Percentiles rank a stretch among this genome's conserved stretches.
phyloP scores from a whole-genome alignment of 2,329 filamentous ascomycete genomes.

The Drechslerella dactyloides region DNA sequence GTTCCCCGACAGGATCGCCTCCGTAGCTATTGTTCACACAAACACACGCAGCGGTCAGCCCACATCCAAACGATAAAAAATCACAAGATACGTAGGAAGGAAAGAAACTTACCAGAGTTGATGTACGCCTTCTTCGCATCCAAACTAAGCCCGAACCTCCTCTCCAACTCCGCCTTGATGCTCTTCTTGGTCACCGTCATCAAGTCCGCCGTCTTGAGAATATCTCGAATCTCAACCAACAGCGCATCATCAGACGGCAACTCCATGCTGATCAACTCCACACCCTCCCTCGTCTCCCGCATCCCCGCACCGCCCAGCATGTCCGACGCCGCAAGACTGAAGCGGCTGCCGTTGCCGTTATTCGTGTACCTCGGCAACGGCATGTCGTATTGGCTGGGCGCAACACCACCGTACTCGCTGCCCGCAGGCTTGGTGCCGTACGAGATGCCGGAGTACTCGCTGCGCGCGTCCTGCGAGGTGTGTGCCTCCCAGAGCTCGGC shows the following conservation, averaged over 20 bases:
- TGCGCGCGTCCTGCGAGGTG: conserved; percentile 79
- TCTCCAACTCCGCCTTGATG: conserved; percentile 91
- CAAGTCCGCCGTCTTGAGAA: conserved; percentile 85
- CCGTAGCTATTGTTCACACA: conserved; percentile 67
- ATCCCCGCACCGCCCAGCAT: conserved; percentile 68
- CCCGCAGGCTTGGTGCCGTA: conserved; percentile 80
- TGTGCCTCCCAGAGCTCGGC: conserved; percentile 96
- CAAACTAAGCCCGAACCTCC: conserved; percentile 82
- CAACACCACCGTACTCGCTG: conserved; percentile 61
- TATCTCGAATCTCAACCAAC: conserved; percentile 91
- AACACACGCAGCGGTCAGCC: conserved; percentile 57
- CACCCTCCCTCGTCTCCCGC: conserved; percentile 67
- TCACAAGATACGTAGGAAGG: conserved; percentile 8
- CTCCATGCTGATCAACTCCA: conserved; percentile 77
- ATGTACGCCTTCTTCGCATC: conserved; percentile 92
- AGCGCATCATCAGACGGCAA: conserved; percentile 88
- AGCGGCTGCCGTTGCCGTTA: conserved; percentile 67
- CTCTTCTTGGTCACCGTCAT: conserved; percentile 99
- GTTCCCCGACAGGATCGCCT: conserved; percentile 78
- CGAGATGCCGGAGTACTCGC: conserved; percentile 89
- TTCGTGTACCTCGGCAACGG: conserved; percentile 63
- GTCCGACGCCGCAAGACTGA: conserved; percentile 81
- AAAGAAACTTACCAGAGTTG: conserved; percentile 74
- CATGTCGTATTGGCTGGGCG: conserved; percentile 64
- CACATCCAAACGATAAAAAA: conserved; percentile 20